phyloP scores from a whole-genome alignment of 306 rosid genomes.

The Gastrolobium villosum region DNA sequence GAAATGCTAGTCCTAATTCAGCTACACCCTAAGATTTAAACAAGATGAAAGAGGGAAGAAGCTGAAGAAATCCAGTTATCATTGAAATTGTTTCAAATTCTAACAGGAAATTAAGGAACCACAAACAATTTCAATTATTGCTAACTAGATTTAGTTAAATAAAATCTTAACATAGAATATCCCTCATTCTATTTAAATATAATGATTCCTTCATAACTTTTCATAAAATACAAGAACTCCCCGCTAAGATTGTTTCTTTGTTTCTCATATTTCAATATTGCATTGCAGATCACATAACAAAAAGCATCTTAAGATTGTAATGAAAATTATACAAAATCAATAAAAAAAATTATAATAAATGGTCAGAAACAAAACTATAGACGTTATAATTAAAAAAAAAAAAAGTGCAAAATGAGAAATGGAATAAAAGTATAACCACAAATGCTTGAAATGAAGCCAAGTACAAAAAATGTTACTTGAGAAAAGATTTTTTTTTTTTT shows the following conservation, averaged over 20 bases:
- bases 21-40: conserved; percentile 32
- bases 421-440: conserved; percentile 22
- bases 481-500: too few species aligned
- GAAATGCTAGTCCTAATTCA: conserved; percentile 27
- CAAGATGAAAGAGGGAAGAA: conserved; percentile 17
- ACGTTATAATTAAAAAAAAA: background rate
- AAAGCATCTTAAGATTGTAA: conserved; percentile 38
- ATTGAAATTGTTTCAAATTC: conserved; percentile 13
- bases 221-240: conserved; percentile 39
- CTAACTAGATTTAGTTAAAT: conserved; percentile 32
- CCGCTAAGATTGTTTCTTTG: conserved; percentile 23
- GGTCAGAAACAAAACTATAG: background rate
- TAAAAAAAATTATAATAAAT: conserved; percentile 20
- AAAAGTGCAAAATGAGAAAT: background rate
- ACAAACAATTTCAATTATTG: conserved; percentile 19
- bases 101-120: conserved; percentile 24
- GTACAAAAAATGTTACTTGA: conserved; percentile 2
- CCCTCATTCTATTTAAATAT: conserved; percentile 28
- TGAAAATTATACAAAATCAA: conserved; percentile 34
- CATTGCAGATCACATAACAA: conserved; percentile 36
- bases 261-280: conserved; percentile 32
- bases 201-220: conserved; percentile 44
- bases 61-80: conserved; percentile 33
- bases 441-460: conserved; percentile 37
- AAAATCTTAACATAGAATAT: conserved; percentile 30